Base-by-base conservation (phyloP, 805 yeast genomes). In the Clavispora asparagi region DNA sequence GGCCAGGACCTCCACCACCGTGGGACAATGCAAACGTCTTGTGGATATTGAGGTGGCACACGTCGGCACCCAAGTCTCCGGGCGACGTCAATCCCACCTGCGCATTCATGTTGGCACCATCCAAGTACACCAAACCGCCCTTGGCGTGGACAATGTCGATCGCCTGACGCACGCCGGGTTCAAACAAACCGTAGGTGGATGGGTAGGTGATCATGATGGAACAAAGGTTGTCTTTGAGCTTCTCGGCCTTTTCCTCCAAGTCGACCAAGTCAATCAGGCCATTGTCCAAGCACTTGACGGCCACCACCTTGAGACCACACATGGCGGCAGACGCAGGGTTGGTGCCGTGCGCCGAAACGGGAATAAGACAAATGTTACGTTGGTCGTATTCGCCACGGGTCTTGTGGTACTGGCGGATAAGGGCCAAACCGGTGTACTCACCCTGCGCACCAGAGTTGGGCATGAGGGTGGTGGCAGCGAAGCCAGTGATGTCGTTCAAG, bases 1-100 rank as follows among this genome's bases (percentile, higher is more conserved):
- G 95, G 62, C 98, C 99, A 37, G 99, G 99, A 38, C 99, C 99
- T 64, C 99, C 99, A 63, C 99, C 99, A 61, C 99, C 99, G 61
- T 94, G 99, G 45, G 97, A 95, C 61, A 94, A 89, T 40, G 97
- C 90, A 74, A 94, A 94, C 1, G 99, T 94, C 72, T 94, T 94
- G 75, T 94, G 99, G 63, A 94, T 76, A 66, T 94, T 94, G 72
- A 94, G 78, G 61, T 94, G 99, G 67, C 99, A 94, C 37, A 94
- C 98, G 70, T 94, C 99, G 11, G 98, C 98, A 44, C 97, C 98
- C 56, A 94, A 73, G 62, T 90, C 97, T 48, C 98, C 99, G 9
- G 99, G 98, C 7, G 96, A 87, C 0, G 98, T 92, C 49, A 94
- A 76, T 12, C 99, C 99, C 41, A 94, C 96, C 71, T 94, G 99